phyloP scores from a whole-genome alignment of 78 protist species.

The Guillardia theta region DNA sequence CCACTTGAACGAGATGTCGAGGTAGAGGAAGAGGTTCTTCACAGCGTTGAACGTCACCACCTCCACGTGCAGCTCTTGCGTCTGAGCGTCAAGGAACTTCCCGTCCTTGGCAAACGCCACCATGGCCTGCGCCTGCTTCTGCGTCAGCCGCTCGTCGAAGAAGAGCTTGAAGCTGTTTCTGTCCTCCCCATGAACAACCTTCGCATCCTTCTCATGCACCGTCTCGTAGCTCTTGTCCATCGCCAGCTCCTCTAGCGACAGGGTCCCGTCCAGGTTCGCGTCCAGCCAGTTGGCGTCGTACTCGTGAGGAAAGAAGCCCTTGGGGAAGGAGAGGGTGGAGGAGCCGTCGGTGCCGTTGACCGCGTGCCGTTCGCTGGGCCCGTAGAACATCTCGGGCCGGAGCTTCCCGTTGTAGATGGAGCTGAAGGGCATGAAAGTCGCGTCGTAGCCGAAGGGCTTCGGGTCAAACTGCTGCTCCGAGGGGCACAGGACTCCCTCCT shows the following conservation, averaged over 20 bases:
- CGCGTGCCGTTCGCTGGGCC: background rate
- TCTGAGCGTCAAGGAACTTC: background rate
- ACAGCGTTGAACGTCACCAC: background rate
- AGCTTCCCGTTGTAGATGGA: conserved; percentile 29
- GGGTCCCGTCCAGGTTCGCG: too few relatives aligned
- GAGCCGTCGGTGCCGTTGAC: background rate
- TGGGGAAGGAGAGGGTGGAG: background rate
- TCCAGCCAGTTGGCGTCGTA: background rate
- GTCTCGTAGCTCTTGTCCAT: too few relatives aligned
- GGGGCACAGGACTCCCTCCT: background rate
- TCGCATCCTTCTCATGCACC: background rate
- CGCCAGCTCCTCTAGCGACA: too few relatives aligned
- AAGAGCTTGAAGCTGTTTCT: background rate
- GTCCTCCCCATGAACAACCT: background rate
- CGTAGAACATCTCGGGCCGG: background rate
- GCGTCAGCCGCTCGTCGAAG: background rate
- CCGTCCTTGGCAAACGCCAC: background rate
- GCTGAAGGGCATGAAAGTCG: background rate
- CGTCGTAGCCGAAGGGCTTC: background rate
- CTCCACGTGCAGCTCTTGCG: background rate
- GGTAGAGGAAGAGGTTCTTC: background rate
- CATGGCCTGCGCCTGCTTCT: background rate
- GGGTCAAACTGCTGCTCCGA: background rate
- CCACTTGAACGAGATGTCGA: background rate
- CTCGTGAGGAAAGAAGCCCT: background rate